These are phyloP conservation scores for Dictyostelium citrinum DNA, from an alignment of 78 protist species.

Conservation along the genomic window DNA sequence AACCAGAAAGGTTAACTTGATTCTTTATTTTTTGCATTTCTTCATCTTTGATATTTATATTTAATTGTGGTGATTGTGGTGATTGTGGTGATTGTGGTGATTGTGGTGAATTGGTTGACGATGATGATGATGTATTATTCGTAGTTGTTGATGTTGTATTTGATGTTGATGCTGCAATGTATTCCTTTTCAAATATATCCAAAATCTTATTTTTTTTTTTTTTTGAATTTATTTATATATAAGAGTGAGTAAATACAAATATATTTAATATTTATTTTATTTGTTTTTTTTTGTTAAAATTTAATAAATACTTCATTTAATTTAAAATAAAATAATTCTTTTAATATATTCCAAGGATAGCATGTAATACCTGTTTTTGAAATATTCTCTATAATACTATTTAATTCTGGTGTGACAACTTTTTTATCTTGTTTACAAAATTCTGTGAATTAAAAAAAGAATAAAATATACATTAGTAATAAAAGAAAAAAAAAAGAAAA, in stretches of 20 bases:
- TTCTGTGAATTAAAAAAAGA: neutral
- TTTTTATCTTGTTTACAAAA: conserved; percentile 46
- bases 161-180: neutral
- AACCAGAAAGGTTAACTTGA: conserved; percentile 46
- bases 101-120: neutral
- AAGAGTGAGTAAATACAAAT: too few relatives aligned
- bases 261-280: neutral
- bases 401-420: conserved; percentile 31
- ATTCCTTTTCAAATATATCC: conserved; percentile 40
- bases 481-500: neutral
- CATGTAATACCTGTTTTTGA: conserved; percentile 64
- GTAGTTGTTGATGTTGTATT: neutral
- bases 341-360: conserved; percentile 53
- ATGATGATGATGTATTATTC: neutral
- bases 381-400: conserved; percentile 45
- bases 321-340: conserved; percentile 55
- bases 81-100: neutral
- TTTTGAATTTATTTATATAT: neutral
- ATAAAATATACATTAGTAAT: too few relatives aligned
- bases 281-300: neutral
- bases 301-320: conserved; percentile 9
- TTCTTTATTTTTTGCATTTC: conserved; percentile 69
- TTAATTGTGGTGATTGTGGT: neutral
- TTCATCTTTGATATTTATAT: conserved; percentile 29
- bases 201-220: conserved; percentile 34